Conservation (phyloP, 768 basidiomycete genomes). For the Mrakia blollopis region DNA sequence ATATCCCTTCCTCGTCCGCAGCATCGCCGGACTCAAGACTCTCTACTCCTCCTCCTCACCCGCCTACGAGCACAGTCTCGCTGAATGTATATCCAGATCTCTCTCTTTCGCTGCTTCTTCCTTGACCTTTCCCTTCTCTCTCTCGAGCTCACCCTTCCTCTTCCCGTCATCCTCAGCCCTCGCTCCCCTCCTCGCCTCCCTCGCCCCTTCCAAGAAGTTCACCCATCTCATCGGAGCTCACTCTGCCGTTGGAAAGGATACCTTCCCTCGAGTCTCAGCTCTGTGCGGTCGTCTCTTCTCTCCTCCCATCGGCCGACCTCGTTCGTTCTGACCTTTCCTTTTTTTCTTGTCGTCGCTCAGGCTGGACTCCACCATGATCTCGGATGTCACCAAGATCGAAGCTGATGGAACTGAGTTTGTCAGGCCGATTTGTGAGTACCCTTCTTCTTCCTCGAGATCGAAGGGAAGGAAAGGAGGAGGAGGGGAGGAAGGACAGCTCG, state of each 20-base stretch:
- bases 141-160: neutral
- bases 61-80: conserved; percentile 62
- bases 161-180: conserved; percentile 45
- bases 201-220: conserved; percentile 63
- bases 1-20: conserved; percentile 5
- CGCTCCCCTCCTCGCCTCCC: conserved; percentile 72
- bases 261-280: conserved; percentile 88
- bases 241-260: conserved; percentile 83
- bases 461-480: neutral
- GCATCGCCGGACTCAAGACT: conserved; percentile 44
- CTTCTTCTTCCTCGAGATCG: neutral
- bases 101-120: neutral
- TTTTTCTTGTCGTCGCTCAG: neutral
- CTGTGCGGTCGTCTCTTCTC: conserved; percentile 38
- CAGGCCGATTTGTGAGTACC: conserved; percentile 28
- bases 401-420: conserved; percentile 33
- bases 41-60: conserved; percentile 56
- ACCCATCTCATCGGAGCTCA: conserved; percentile 91
- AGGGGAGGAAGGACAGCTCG: neutral
- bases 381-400: conserved; percentile 28
- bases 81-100: conserved; percentile 50
- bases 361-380: conserved; percentile 72
- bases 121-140: neutral
- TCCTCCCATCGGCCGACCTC: neutral
- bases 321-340: neutral